A percentile compares a stretch with the other conserved stretches of the same genome.
phyloP scores from a whole-genome alignment of 2,329 filamentous ascomycete genomes.

The Claviceps fusiformis region DNA sequence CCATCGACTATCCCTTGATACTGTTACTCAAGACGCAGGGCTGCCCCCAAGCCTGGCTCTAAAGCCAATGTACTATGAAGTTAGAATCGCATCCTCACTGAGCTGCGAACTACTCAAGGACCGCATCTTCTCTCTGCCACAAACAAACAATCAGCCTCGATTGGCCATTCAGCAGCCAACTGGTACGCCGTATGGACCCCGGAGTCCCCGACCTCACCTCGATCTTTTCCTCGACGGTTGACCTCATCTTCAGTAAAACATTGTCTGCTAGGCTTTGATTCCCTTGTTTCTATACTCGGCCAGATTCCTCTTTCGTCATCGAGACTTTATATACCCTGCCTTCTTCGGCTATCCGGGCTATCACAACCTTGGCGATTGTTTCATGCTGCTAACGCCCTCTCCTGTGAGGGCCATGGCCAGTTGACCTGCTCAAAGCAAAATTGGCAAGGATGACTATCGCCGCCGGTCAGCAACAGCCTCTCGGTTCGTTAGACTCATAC shows the following conservation, averaged over 20 bases:
- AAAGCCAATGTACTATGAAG: neutral
- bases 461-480: conserved; percentile 20
- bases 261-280: neutral
- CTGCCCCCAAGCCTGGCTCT: neutral
- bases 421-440: conserved; percentile 17
- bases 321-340: neutral
- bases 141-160: neutral
- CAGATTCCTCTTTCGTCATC: neutral
- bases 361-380: conserved; percentile 2
- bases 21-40: neutral
- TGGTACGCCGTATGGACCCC: neutral
- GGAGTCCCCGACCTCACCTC: neutral
- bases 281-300: neutral
- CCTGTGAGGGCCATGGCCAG: conserved; percentile 20
- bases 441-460: conserved; percentile 27
- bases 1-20: neutral
- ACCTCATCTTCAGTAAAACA: neutral
- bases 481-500: conserved; percentile 24
- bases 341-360: neutral
- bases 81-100: neutral
- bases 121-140: neutral
- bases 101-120: neutral
- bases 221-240: neutral
- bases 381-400: conserved; percentile 5
- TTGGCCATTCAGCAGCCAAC: neutral